Evolutionary conservation across 345 rosid species (phyloP).

Genomic region (Durio zibethinus): DNA sequence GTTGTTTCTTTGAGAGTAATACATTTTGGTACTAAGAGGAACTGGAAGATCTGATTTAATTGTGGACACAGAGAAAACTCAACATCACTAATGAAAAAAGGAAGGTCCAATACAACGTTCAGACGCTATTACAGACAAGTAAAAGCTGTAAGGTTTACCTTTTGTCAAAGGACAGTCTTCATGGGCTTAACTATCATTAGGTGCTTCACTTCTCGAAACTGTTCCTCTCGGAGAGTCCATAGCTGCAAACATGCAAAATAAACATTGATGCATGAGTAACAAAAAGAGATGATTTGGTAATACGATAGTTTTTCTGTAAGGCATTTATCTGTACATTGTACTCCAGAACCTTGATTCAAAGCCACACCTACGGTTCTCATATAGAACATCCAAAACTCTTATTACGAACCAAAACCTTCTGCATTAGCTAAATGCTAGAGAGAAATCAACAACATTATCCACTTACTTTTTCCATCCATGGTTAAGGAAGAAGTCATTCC

Average conservation of each 20-base stretch:
- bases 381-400: not conserved
- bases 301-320: not conserved
- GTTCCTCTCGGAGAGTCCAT: slow-evolving; percentile 22
- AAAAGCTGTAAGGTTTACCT: slow-evolving; percentile 22
- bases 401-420: not conserved
- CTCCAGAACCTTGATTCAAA: not conserved
- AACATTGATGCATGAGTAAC: not conserved
- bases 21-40: slow-evolving; percentile 54
- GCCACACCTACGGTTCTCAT: not conserved
- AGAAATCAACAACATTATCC: slow-evolving; percentile 11
- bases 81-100: slow-evolving; percentile 9
- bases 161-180: slow-evolving; percentile 16
- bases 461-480: slow-evolving; percentile 38
- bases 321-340: not conserved
- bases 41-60: slow-evolving; percentile 37
- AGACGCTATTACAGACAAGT: slow-evolving; percentile 1
- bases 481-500: slow-evolving; percentile 22
- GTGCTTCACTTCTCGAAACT: slow-evolving; percentile 22
- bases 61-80: slow-evolving; percentile 5
- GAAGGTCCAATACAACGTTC: slow-evolving; percentile 6
- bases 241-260: slow-evolving; percentile 23
- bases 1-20: slow-evolving; percentile 51
- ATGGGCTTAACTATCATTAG: slow-evolving; percentile 16
- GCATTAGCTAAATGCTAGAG: not conserved
- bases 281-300: not conserved